phyloP scores from a whole-genome alignment of 345 rosid species.

The Trapa bicornis region DNA sequence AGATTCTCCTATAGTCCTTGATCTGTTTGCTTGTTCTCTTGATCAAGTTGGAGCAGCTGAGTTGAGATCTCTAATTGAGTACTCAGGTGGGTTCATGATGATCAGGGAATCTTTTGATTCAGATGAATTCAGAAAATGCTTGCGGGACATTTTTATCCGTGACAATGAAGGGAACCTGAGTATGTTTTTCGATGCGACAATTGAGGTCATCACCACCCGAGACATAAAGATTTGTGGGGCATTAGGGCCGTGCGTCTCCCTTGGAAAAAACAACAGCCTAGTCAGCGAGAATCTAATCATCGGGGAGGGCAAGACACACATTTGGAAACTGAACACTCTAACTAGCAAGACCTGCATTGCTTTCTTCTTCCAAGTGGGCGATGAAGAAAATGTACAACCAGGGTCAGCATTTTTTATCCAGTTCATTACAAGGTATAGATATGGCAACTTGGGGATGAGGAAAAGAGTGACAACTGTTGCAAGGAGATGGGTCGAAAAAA shows the following conservation, averaged over 20 bases:
- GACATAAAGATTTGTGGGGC: slow-evolving; percentile 78
- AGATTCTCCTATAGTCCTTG: slow-evolving; percentile 56
- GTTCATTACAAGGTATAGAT: slow-evolving; percentile 67
- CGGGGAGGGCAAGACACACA: slow-evolving; percentile 73
- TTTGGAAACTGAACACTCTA: slow-evolving; percentile 70
- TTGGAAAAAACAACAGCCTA: slow-evolving; percentile 40
- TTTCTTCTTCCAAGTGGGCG: slow-evolving; percentile 65
- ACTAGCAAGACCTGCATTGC: slow-evolving; percentile 71
- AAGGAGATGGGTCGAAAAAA: slow-evolving; percentile 80
- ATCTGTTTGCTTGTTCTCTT: slow-evolving; percentile 87
- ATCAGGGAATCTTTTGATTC: slow-evolving; percentile 79
- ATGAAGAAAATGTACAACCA: slow-evolving; percentile 54
- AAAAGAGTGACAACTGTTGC: slow-evolving; percentile 89
- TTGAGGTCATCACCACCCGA: slow-evolving; percentile 75
- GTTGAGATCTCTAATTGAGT: slow-evolving; percentile 61
- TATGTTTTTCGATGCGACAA: slow-evolving; percentile 80
- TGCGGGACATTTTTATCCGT: slow-evolving; percentile 58
- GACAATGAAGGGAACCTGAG: slow-evolving; percentile 55
- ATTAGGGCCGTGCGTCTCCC: slow-evolving; percentile 88
- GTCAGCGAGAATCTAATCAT: slow-evolving; percentile 51
- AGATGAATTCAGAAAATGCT: slow-evolving; percentile 59
- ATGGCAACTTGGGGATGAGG: slow-evolving; percentile 51
- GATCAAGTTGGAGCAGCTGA: slow-evolving; percentile 94
- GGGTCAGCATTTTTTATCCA: slow-evolving; percentile 85
- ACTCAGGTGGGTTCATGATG: slow-evolving; percentile 83